phyloP scores from a whole-genome alignment of 1,139 yeast species.

The Suhomyces choctaworum region DNA sequence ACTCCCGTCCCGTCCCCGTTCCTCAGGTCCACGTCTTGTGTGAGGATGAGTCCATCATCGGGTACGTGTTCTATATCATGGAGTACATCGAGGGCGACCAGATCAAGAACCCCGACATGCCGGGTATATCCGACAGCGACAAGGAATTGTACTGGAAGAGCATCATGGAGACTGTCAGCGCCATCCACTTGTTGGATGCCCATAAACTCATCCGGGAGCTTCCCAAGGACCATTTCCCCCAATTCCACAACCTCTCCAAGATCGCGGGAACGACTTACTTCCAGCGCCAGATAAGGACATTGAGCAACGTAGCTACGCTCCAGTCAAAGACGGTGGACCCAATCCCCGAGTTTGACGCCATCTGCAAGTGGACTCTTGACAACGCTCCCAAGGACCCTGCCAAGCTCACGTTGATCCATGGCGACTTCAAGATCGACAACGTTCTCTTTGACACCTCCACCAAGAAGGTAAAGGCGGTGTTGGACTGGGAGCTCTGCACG shows the following conservation, averaged over 20 bases:
- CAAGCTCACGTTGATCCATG: slow-evolving; percentile 55
- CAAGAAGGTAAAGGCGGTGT: slow-evolving; percentile 53
- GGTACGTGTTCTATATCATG: slow-evolving; percentile 60
- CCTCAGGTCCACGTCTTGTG: slow-evolving; percentile 50
- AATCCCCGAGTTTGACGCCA: slow-evolving; percentile 50
- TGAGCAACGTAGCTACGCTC: slow-evolving; percentile 47
- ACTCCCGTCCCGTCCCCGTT: slow-evolving; percentile 43
- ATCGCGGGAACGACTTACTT: slow-evolving; percentile 42
- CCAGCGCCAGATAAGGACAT: slow-evolving; percentile 55
- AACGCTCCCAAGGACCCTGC: slow-evolving; percentile 52
- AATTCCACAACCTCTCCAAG: slow-evolving; percentile 34
- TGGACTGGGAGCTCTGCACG: slow-evolving; percentile 72
- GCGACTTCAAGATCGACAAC: slow-evolving; percentile 69
- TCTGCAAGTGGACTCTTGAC: slow-evolving; percentile 43
- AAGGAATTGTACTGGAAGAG: slow-evolving; percentile 47
- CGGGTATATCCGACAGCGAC: slow-evolving; percentile 30
- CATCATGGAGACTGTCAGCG: slow-evolving; percentile 51
- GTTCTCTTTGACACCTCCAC: slow-evolving; percentile 54
- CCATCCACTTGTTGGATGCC: slow-evolving; percentile 56
- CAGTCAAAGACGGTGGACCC: slow-evolving; percentile 54
- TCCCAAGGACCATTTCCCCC: slow-evolving; percentile 50
- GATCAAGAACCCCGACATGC: slow-evolving; percentile 57
- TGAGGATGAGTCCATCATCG: slow-evolving; percentile 52
- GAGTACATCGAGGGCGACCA: slow-evolving; percentile 60
- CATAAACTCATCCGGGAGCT: slow-evolving; percentile 42